Conservation (phyloP, 2,329 filamentous ascomycete species). For the Byssothecium circinans region DNA sequence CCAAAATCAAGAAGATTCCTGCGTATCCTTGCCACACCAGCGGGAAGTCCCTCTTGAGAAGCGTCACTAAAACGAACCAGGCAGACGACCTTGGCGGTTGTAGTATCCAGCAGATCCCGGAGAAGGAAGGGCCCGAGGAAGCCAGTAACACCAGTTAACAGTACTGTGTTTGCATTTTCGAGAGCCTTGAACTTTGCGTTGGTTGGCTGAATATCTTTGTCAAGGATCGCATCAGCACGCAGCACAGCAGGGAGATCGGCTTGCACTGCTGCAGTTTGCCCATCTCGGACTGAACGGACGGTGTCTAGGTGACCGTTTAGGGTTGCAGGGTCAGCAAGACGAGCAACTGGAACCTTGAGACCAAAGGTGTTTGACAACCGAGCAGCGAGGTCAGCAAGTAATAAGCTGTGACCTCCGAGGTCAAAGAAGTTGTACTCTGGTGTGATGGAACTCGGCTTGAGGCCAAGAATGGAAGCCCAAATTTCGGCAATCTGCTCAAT, state of each 20-base stretch:
- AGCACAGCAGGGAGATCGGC: conserved; percentile 72
- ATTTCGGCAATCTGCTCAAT: conserved; percentile 68
- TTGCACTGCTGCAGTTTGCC: conserved; percentile 73
- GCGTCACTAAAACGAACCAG: conserved; percentile 73
- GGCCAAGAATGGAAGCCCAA: conserved; percentile 71
- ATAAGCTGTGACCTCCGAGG: conserved; percentile 75
- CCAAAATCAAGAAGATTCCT: conserved; percentile 77
- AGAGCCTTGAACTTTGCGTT: conserved; percentile 59
- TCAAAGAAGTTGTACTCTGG: conserved; percentile 78
- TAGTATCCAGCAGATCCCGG: conserved; percentile 67
- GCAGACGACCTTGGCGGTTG: conserved; percentile 70
- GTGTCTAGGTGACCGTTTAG: conserved; percentile 72
- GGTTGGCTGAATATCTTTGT: conserved; percentile 67
- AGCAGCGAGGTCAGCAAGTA: conserved; percentile 75
- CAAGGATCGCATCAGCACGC: conserved; percentile 66
- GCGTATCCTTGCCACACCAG: conserved; percentile 71
- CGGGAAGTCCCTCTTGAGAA: conserved; percentile 63
- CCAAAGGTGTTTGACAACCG: conserved; percentile 70
- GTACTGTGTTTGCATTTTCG: conserved; percentile 66
- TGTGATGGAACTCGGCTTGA: conserved; percentile 64
- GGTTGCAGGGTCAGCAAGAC: conserved; percentile 71
- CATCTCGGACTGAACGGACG: conserved; percentile 70
- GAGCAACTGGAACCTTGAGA: conserved; percentile 70
- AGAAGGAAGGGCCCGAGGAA: conserved; percentile 77
- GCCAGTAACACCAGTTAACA: conserved; percentile 75